These are phyloP conservation scores for Alternaria metachromatica DNA, from an alignment of 2,329 filamentous ascomycete species.

Conservation along the genomic window DNA sequence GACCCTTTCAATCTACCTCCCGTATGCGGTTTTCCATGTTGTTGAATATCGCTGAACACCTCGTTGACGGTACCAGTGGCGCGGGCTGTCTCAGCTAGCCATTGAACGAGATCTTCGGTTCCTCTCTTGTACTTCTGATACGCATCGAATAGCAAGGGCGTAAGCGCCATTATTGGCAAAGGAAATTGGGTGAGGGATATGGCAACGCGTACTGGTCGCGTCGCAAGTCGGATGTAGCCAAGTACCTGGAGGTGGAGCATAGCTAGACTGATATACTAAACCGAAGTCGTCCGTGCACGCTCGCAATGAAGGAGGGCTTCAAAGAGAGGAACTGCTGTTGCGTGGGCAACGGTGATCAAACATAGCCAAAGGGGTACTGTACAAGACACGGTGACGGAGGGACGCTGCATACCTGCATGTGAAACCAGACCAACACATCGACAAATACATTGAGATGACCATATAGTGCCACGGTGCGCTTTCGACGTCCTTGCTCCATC, in stretches of 20 bases:
- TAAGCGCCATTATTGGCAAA: background rate
- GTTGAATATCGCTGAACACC: background rate
- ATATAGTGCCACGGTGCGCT: background rate
- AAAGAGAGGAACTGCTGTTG: background rate
- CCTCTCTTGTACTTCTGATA: background rate
- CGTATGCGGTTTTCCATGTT: background rate
- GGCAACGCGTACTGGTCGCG: background rate
- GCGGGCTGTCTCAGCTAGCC: background rate
- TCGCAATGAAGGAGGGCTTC: background rate
- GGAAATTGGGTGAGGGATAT: background rate
- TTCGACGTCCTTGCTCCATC: background rate
- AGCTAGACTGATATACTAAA: background rate
- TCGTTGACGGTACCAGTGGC: background rate
- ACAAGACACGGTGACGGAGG: background rate
- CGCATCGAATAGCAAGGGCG: background rate
- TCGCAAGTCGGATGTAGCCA: background rate
- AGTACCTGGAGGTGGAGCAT: background rate
- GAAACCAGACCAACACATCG: no score
- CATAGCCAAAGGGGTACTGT: rapidly evolving
- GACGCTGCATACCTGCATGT: no score
- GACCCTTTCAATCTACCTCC: background rate
- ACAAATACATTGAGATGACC: background rate
- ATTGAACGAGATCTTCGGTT: background rate
- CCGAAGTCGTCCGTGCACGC: background rate
- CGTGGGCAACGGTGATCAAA: background rate